Percentiles rank a stretch among this genome's conserved stretches.
phyloP scores from a whole-genome alignment of 2,329 filamentous ascomycete species.

The Geoglossum cookeanum region DNA sequence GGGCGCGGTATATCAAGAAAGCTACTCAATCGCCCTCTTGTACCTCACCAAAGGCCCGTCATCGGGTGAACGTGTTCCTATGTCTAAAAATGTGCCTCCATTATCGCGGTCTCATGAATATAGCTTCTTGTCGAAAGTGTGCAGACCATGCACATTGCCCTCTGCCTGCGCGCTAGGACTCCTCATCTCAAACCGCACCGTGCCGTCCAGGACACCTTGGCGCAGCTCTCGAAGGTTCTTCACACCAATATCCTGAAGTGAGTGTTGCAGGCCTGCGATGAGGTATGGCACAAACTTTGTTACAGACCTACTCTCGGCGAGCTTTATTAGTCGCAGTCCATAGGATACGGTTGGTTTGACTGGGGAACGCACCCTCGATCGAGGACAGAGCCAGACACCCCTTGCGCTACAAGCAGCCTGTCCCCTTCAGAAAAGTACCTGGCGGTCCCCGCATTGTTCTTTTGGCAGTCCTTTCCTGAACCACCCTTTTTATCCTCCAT shows the following conservation, averaged over 20 bases:
- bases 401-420: slow-evolving; percentile 84
- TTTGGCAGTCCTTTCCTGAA: slow-evolving; percentile 47
- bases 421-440: slow-evolving; percentile 98
- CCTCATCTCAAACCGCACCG: slow-evolving; percentile 78
- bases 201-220: slow-evolving; percentile 51
- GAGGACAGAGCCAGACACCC: slow-evolving; percentile 72
- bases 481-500: slow-evolving; percentile 99
- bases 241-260: slow-evolving; percentile 84
- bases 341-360: slow-evolving; percentile 23
- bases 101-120: slow-evolving; percentile 42
- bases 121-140: slow-evolving; percentile 99
- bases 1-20: too few species aligned
- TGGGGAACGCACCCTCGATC: slow-evolving; percentile 41
- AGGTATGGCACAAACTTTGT: slow-evolving; percentile 94
- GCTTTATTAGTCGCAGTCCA: slow-evolving; percentile 20
- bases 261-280: slow-evolving; percentile 89
- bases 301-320: slow-evolving; percentile 40
- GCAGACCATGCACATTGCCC: slow-evolving; percentile 88
- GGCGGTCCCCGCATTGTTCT: slow-evolving; percentile 81
- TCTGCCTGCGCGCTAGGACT: slow-evolving; percentile 90
- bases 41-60: too few species aligned
- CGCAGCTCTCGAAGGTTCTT: slow-evolving; percentile 63
- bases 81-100: too few species aligned
- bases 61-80: too few species aligned
- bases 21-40: too few species aligned